Conservation (phyloP, 306 rosid genomes). For the Prinsepia uniflora region DNA sequence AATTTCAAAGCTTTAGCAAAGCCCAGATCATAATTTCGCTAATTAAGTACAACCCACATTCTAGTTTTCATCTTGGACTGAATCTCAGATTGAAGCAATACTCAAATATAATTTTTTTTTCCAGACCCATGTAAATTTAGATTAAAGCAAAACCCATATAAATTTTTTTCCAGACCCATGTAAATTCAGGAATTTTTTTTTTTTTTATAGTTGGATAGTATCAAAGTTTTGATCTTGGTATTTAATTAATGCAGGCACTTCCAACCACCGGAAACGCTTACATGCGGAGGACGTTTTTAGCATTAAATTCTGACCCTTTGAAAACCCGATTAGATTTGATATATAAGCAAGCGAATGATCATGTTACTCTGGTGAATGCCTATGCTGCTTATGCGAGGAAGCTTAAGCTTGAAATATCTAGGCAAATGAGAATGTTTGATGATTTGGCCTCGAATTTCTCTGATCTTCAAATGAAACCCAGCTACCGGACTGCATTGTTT, state of each 20-base stretch:
- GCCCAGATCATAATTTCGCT: slow-evolving; percentile 8
- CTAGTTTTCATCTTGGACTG: slow-evolving; percentile 11
- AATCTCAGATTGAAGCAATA: not conserved
- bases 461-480: slow-evolving; percentile 57
- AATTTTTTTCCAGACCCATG: not conserved
- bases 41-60: not conserved
- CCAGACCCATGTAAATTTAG: too few relatives aligned
- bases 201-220: not conserved
- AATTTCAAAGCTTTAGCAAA: slow-evolving; percentile 1
- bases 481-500: slow-evolving; percentile 53
- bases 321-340: slow-evolving; percentile 87
- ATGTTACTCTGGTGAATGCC: slow-evolving; percentile 85
- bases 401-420: slow-evolving; percentile 95
- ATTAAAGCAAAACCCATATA: not conserved
- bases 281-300: slow-evolving; percentile 78
- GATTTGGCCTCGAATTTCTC: slow-evolving; percentile 73
- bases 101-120: not conserved
- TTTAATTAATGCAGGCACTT: slow-evolving; percentile 55
- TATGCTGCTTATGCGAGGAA: slow-evolving; percentile 96
- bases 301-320: slow-evolving; percentile 87
- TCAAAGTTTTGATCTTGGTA: not conserved
- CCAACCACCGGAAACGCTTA: slow-evolving; percentile 81
- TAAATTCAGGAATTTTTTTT: too few relatives aligned
- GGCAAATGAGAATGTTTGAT: slow-evolving; percentile 81
- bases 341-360: slow-evolving; percentile 91